These are phyloP conservation scores for Pichia thaimueangensis DNA, from an alignment of 805 yeast species.

Conservation along the genomic window DNA sequence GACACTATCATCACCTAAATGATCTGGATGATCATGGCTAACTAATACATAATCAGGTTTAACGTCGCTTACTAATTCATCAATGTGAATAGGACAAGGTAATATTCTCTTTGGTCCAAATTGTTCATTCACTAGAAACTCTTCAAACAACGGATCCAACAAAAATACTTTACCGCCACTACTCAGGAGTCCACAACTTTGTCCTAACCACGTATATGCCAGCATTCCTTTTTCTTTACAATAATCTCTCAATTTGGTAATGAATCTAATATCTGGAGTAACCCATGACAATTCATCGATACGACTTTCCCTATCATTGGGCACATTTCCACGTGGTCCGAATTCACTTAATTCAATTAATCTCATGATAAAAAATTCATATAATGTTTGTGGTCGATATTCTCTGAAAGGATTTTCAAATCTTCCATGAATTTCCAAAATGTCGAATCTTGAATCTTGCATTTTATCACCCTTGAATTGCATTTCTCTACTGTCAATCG, in stretches of 20 bases:
- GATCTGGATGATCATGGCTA: constrained; percentile 95
- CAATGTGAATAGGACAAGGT: constrained; percentile 62
- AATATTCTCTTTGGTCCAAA: constrained; percentile 84
- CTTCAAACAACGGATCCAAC: constrained; percentile 78
- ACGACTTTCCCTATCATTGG: constrained; percentile 40
- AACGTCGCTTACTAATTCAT: constrained; percentile 44
- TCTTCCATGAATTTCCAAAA: constrained; percentile 60
- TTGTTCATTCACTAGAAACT: constrained; percentile 52
- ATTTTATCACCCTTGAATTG: constrained; percentile 3
- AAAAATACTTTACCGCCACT: constrained; percentile 41
- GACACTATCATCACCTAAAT: constrained; percentile 63
- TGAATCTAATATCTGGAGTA: constrained; percentile 45
- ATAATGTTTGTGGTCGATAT: constrained; percentile 82
- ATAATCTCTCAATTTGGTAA: constrained; percentile 27
- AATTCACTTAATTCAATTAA: constrained; percentile 60
- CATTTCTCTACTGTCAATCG: constrained; percentile 41
- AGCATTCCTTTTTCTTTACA: constrained; percentile 34
- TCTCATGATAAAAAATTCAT: constrained; percentile 75
- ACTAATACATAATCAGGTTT: constrained; percentile 68
- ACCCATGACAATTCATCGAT: constrained; percentile 52
- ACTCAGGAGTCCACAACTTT: constrained; percentile 74
- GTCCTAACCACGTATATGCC: constrained; percentile 89
- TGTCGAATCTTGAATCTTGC: constrained; percentile 32
- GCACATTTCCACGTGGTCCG: constrained; percentile 51
- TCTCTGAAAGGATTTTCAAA: constrained; percentile 89